Evolutionary conservation across 768 basidiomycete species (phyloP).

Genomic region (Kwoniella sp.): DNA sequence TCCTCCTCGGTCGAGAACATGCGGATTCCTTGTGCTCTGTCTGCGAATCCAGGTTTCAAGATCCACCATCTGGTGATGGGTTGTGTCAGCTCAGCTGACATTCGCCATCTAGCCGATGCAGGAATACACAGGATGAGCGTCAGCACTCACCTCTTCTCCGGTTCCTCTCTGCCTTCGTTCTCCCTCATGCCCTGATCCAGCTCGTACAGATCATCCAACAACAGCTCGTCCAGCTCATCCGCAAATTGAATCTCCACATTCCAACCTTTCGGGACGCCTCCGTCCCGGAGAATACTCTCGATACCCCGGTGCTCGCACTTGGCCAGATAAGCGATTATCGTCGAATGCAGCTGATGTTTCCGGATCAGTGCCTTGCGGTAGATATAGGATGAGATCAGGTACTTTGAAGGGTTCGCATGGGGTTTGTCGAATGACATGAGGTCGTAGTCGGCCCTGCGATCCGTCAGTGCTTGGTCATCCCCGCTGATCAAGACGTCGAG

Average conservation of each 20-base stretch:
- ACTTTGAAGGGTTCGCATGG: constrained; percentile 53
- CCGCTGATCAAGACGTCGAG: too few relatives aligned
- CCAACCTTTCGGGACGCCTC: constrained; percentile 67
- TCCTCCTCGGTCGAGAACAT: constrained; percentile 74
- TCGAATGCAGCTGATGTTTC: constrained; percentile 82
- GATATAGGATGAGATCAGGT: constrained; percentile 73
- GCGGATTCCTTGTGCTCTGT: constrained; percentile 89
- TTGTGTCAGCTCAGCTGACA: not conserved
- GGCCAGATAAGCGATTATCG: constrained; percentile 64
- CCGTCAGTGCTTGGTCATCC: too few relatives aligned
- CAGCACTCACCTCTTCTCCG: constrained; percentile 34
- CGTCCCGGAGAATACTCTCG: constrained; percentile 56
- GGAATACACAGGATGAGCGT: not conserved
- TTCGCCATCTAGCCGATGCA: not conserved
- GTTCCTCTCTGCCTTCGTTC: constrained; percentile 38
- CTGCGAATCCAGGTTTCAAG: constrained; percentile 94
- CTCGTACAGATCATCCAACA: constrained; percentile 89
- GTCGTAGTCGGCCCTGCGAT: constrained; percentile 77
- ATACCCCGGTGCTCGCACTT: constrained; percentile 56
- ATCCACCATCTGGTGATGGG: constrained; percentile 73
- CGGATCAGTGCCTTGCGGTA: constrained; percentile 91
- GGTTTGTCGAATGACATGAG: constrained; percentile 72
- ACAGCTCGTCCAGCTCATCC: constrained; percentile 91
- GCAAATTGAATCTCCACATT: constrained; percentile 80
- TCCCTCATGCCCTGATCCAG: constrained; percentile 62